Conservation (phyloP, 2,329 filamentous ascomycete species). For the Tolypocladium cylindrosporum region DNA sequence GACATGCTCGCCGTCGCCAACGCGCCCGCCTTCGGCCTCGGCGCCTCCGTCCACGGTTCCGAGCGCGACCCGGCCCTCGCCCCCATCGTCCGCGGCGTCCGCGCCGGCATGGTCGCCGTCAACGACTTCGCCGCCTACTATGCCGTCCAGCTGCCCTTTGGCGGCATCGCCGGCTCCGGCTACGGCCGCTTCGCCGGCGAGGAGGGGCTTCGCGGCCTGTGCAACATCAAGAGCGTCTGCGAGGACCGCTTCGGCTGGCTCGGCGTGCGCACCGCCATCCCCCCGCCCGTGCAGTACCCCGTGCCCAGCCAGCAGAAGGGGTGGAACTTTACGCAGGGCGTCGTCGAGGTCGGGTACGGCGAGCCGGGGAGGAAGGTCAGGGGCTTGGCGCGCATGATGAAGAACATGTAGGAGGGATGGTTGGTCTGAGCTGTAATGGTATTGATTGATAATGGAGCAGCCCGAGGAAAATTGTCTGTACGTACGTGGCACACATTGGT, state of each 20-base stretch:
- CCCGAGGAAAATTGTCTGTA: too few species aligned
- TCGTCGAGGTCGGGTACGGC: slow-evolving; percentile 53
- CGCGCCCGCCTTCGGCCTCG: slow-evolving; percentile 74
- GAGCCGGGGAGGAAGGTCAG: slow-evolving; percentile 23
- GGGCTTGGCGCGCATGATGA: slow-evolving; percentile 30
- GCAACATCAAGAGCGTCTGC: slow-evolving; percentile 82
- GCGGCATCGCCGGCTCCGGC: slow-evolving; percentile 77
- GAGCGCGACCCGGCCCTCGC: slow-evolving; percentile 49
- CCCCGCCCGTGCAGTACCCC: slow-evolving; percentile 71
- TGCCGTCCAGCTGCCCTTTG: slow-evolving; percentile 89
- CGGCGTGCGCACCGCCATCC: slow-evolving; percentile 66
- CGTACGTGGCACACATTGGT: too few species aligned
- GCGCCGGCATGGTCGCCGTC: slow-evolving; percentile 83
- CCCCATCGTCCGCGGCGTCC: slow-evolving; percentile 56
- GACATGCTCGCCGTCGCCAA: slow-evolving; percentile 74
- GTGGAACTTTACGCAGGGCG: slow-evolving; percentile 54
- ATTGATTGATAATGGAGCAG: background rate
- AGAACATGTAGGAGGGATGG: slow-evolving; percentile 24
- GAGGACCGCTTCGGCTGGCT: slow-evolving; percentile 57
- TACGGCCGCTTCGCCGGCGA: slow-evolving; percentile 90
- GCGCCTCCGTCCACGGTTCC: slow-evolving; percentile 76
- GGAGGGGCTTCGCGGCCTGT: slow-evolving; percentile 75
- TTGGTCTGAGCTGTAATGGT: background rate
- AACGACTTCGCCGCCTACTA: slow-evolving; percentile 96
- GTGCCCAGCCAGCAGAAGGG: slow-evolving; percentile 52